phyloP scores from a whole-genome alignment of 2,329 filamentous ascomycete genomes.

The Diaporthe helianthi region DNA sequence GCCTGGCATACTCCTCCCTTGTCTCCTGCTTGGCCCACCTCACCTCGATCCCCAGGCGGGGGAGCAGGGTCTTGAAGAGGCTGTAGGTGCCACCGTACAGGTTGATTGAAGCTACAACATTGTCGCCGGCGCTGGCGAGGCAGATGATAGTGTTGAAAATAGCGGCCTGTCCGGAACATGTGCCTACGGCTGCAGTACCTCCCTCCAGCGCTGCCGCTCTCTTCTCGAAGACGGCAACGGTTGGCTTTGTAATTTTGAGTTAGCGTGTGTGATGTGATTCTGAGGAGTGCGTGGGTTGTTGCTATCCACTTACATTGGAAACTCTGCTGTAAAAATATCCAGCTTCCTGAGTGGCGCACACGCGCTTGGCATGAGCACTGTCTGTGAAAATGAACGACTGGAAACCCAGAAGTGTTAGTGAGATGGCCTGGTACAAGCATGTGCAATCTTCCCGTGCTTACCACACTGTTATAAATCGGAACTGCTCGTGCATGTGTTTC shows the following conservation, averaged over 20 bases:
- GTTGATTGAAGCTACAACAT: constrained; percentile 90
- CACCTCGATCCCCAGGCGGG: constrained; percentile 84
- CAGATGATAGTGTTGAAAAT: constrained; percentile 90
- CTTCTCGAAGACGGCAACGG: constrained; percentile 95
- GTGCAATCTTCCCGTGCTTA: not conserved
- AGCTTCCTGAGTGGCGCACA: constrained; percentile 9
- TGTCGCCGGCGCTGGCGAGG: constrained; percentile 85
- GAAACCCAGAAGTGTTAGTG: not conserved
- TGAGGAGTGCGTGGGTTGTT: accelerated
- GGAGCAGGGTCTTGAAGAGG: constrained; percentile 91
- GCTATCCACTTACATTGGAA: not conserved
- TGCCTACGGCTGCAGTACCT: constrained; percentile 83
- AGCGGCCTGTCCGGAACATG: constrained; percentile 86
- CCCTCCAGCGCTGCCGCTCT: constrained; percentile 94
- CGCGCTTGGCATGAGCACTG: constrained; percentile 12
- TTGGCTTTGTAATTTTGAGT: constrained; percentile 69
- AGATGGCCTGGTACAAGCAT: accelerated
- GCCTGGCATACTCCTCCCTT: constrained; percentile 76
- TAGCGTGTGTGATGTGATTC: accelerated
- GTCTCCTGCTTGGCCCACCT: constrained; percentile 87
- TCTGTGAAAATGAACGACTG: constrained; percentile 18
- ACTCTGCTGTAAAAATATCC: constrained; percentile 23
- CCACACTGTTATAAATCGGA: constrained; percentile 10
- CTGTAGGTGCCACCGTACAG: constrained; percentile 97
- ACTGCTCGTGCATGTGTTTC: constrained; percentile 14